Evolutionary conservation across 2,329 filamentous ascomycete species (phyloP).

Genomic region (Diaporthe nobilis): DNA sequence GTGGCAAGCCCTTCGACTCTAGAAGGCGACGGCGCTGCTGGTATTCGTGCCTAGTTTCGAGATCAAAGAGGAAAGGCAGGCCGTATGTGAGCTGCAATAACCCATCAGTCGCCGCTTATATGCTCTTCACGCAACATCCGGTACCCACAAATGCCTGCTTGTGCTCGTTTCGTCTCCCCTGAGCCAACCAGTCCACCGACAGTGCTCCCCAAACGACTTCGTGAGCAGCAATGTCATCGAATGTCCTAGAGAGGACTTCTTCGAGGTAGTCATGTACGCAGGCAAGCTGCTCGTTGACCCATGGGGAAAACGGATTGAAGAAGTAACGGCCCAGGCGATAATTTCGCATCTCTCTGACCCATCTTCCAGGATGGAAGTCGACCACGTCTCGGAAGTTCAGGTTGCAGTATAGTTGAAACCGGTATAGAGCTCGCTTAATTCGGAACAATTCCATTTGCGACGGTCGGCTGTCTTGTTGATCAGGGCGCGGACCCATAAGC

Average conservation of each 20-base stretch:
- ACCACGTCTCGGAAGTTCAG: not conserved
- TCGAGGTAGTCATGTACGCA: slow-evolving; percentile 30
- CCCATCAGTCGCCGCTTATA: not conserved
- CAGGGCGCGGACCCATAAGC: not conserved
- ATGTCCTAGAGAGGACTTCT: not conserved
- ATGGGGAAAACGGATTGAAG: not conserved
- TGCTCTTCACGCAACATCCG: not conserved
- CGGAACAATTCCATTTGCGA: not conserved
- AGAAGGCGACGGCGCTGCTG: not conserved
- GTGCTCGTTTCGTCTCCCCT: not conserved
- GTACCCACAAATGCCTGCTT: slow-evolving; percentile 23
- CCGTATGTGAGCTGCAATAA: slow-evolving; percentile 2
- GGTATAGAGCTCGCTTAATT: not conserved
- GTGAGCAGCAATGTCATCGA: slow-evolving; percentile 20
- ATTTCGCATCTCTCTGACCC: not conserved
- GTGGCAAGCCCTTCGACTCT: not conserved
- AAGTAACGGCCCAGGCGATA: not conserved
- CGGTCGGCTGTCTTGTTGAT: not conserved
- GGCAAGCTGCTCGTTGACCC: slow-evolving; percentile 29
- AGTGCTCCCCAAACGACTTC: slow-evolving; percentile 3
- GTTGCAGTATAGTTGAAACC: slow-evolving; percentile 24
- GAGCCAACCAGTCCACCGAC: slow-evolving; percentile 19
- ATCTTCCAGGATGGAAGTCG: not conserved
- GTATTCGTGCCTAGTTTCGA: not conserved
- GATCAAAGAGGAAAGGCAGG: not conserved